Evolutionary conservation across 306 rosid genomes (phyloP), one percentile per base, ranked within the genome.

Genomic region (Lathyrus aphaca): DNA sequence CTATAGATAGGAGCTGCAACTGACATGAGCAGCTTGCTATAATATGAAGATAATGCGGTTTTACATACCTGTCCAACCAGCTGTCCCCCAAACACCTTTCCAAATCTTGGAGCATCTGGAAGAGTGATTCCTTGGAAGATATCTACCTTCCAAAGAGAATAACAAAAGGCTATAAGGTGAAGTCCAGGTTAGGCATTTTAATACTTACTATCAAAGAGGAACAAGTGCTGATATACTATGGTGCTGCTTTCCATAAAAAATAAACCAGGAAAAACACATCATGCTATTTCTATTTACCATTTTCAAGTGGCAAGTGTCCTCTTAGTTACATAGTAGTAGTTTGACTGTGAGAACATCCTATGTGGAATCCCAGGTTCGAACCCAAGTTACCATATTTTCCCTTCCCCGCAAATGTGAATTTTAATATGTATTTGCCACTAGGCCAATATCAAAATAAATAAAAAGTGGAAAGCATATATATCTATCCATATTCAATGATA

Each of bases 41-140:
- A 66, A 68, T 14, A 63, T 11, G 25, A 37, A 76, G 58, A 77
- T 48, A 58, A 38, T 75, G 78, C 27, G 63, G 74, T 38, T 70
- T 68, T 60, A 72, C 86, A 60, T 85, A 83, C 98, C 97, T 94
- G 99, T 79, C 97, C 97, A 82, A 94, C 75, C 40, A 94, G 56
- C 79, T 94, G 97, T 72, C 99, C 99, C 43, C 99, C 97, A 56
- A 94, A 94, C 65, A 94, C 99, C 77, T 88, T 89, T 23, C 95
- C 97, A 77, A 88, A 94, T 38, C 60, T 79, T 60, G 97, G 99
- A 44, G 99, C 94, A 67, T 77, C 89, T 10, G 88, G 91, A 64
- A 79, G 86, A 71, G 95, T 94, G 68, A 91, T 81, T 82, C 99
- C 99, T 71, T 30, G 75, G 79, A 91, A 91, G 81, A 77, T 53